Conservation (phyloP, 495 filamentous ascomycete species). For the Hyaloscypha hepaticicola region DNA sequence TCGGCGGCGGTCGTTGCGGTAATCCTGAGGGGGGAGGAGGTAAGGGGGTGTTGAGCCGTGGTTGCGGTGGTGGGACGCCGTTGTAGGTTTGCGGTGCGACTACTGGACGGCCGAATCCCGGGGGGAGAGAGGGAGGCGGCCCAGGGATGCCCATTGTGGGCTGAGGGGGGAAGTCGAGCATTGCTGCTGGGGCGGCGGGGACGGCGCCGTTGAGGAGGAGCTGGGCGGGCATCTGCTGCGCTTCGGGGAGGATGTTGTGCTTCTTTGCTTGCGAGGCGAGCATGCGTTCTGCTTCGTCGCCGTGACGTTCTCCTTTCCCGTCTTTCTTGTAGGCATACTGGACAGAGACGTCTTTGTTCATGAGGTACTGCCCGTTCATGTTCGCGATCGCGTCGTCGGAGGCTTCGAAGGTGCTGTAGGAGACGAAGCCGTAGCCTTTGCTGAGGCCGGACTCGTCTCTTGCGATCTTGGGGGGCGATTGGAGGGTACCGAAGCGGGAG, state of each 20-base stretch:
- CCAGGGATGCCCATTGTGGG: slow-evolving; percentile 35
- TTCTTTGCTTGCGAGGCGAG: slow-evolving; percentile 90
- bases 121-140: slow-evolving; percentile 37
- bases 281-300: slow-evolving; percentile 90
- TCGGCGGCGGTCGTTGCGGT: slow-evolving; percentile 76
- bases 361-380: slow-evolving; percentile 96
- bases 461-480: slow-evolving; percentile 87
- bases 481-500: slow-evolving; percentile 82
- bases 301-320: slow-evolving; percentile 94
- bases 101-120: slow-evolving; percentile 44
- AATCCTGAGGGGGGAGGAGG: slow-evolving; percentile 72
- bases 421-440: slow-evolving; percentile 97
- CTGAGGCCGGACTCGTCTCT: slow-evolving; percentile 87
- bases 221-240: slow-evolving; percentile 56
- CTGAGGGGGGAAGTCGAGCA: slow-evolving; percentile 33
- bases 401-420: slow-evolving; percentile 90
- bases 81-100: slow-evolving; percentile 35
- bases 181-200: slow-evolving; percentile 32
- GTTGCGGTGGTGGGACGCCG: slow-evolving; percentile 26
- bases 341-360: slow-evolving; percentile 93
- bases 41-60: slow-evolving; percentile 36
- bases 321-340: slow-evolving; percentile 99
- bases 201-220: slow-evolving; percentile 27
- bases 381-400: slow-evolving; percentile 87
- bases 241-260: slow-evolving; percentile 80